Evolutionary conservation across 1,284 basidiomycete species (phyloP), one percentile per base, ranked within the genome.

Genomic region (Apiotrichum porosum): DNA sequence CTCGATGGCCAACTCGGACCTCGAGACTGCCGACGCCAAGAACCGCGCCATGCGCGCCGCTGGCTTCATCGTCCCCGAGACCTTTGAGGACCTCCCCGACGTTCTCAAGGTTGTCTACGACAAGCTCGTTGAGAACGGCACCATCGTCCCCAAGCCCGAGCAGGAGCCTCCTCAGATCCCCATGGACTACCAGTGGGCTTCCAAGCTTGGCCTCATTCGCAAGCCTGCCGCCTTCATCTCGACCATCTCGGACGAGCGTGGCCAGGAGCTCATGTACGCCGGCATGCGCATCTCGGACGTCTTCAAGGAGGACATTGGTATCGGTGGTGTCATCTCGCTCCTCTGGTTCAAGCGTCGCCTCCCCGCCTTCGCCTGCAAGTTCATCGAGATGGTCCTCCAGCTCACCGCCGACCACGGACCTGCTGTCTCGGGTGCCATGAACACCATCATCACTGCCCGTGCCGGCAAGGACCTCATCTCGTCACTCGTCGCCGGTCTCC

Each of bases 121-220:
- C 61, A 78, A 76, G 54, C 85, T 98, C 57, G 86, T 97, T 48
- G 68, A 74, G 57, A 73, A 71, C 38, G 90, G 92, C 44, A 67
- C 76, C 37, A 83, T 97, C 72, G 74, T 78, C 40, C 85, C 84
- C 60, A 79, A 83, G 78, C 62, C 78, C 42, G 94, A 97, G 78
- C 79, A 84, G 50, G 87, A 92, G 34, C 91, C 93, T 26, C 94
- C 94, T 19, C 84, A 88, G 58, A 97, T 97, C 72, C 94, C 94
- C 23, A 94, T 97, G 89, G 94, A 98, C 79, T 98, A 97, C 86
- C 95, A 97, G 80, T 97, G 94, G 94, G 94, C 94, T 37, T 85
- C 89, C 62, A 94, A 97, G 78, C 85, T 97, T 51, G 94, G 94
- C 51, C 85, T 97, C 73, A 93, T 98, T 74, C 86, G 94, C 70